phyloP scores from a whole-genome alignment of 1,139 yeast genomes.

The Scheffersomyces quercinus region DNA sequence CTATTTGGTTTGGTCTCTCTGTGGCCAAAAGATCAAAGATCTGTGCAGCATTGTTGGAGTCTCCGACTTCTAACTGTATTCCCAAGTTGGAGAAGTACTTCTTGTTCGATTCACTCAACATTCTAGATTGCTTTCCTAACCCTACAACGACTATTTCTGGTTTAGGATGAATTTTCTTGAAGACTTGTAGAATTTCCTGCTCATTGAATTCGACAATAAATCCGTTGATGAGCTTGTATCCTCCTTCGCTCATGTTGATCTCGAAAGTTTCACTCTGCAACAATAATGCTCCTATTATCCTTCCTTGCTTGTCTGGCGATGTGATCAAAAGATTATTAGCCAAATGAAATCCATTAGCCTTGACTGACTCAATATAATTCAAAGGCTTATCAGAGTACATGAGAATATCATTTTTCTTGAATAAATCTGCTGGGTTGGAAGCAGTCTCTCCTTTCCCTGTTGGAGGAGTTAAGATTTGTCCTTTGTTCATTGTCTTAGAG shows the following conservation, averaged over 20 bases:
- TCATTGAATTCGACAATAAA: slow-evolving; percentile 45
- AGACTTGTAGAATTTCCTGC: slow-evolving; percentile 42
- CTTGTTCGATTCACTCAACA: slow-evolving; percentile 57
- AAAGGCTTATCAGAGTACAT: slow-evolving; percentile 45
- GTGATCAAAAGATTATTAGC: slow-evolving; percentile 38
- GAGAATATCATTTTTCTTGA: slow-evolving; percentile 46
- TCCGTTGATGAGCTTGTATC: slow-evolving; percentile 40
- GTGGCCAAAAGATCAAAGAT: slow-evolving; percentile 76
- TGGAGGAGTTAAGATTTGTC: slow-evolving; percentile 30
- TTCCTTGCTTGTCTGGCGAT: slow-evolving; percentile 48
- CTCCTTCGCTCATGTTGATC: slow-evolving; percentile 46
- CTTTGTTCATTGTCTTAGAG: slow-evolving; percentile 18
- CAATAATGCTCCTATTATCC: slow-evolving; percentile 56
- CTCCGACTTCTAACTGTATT: slow-evolving; percentile 67
- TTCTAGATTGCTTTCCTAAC: slow-evolving; percentile 61
- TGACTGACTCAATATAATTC: slow-evolving; percentile 47
- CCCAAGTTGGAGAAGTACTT: slow-evolving; percentile 56
- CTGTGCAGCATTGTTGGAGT: slow-evolving; percentile 65
- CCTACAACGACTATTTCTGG: slow-evolving; percentile 79
- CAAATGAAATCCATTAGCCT: slow-evolving; percentile 41
- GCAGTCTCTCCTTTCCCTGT: slow-evolving; percentile 41
- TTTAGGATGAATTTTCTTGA: slow-evolving; percentile 65
- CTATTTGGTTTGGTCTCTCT: slow-evolving; percentile 72
- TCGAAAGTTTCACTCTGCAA: slow-evolving; percentile 66
- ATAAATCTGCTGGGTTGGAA: slow-evolving; percentile 46